Evolutionary conservation across 1,284 basidiomycete species (phyloP), one percentile per base, ranked within the genome.

Genomic region (Trametes sp.): DNA sequence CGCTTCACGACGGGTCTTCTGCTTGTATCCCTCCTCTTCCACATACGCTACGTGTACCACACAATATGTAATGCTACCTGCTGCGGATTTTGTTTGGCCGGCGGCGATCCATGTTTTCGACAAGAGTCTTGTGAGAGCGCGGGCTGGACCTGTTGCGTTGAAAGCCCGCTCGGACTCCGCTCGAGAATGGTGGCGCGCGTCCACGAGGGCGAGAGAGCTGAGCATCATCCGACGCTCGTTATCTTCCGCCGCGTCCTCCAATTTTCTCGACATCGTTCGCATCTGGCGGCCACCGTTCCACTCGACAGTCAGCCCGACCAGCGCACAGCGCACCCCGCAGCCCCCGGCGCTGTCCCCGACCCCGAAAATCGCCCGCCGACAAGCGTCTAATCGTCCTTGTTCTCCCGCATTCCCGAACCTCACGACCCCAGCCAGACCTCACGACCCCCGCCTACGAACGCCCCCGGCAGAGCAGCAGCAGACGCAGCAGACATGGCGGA

Each of bases 401-500:
- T 67, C 67, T 63, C 63, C 59, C 62, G 65, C 64, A 58, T 57
- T 56, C 69, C 69, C 63, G 57, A 62, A 66, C 66, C 72, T 67
- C 69, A 72, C 74, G 70, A 72, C 70, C 53, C 45, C 56, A 52
- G 57, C 65, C 61, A 45, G 57, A 65, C 62, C 62, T 69, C 69
- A 75, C 71, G 67, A 71, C 61, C 63, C 59, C 52, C 66, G 52
- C 41, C 36, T 38, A 73, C 71, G 72, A 75, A 69, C 56, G 21
- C 33, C 60, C 62, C 41, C 58, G 52, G 57, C 66, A 58, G 67
- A 59, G 65, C 64, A 55, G 65, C 65, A 48, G 42, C 44, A 55
- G 66, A 66, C 33, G 42, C 44, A 33, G 59, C 72, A 69, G 70
- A 57, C 57, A 87, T 87, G 86, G 84, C 87, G 72, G 88, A 89